A percentile compares a stretch with the other conserved stretches of the same genome.
phyloP scores from a whole-genome alignment of 371 early-diverging fungal species.

The Rhizopus delemar region DNA sequence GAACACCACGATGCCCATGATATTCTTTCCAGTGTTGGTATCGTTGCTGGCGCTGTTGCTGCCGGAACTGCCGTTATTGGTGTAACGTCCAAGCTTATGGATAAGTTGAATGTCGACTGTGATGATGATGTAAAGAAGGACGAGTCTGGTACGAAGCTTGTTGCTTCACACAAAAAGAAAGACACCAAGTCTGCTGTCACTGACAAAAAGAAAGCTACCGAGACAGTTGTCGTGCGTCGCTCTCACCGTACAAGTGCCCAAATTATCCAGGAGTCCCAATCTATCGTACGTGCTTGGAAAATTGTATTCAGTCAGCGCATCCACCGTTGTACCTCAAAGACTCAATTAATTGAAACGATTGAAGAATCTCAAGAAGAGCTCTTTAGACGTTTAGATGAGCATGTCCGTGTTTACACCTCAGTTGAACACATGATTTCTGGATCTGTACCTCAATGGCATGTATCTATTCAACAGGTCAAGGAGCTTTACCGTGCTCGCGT shows the following conservation, averaged over 20 bases:
- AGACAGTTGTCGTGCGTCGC: slow-evolving; percentile 22
- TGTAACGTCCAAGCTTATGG: slow-evolving; percentile 19
- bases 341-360: slow-evolving; percentile 25
- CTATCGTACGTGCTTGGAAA: slow-evolving; percentile 41
- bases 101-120: slow-evolving; percentile 6
- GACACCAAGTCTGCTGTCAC: neutral
- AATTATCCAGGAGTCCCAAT: slow-evolving; percentile 32
- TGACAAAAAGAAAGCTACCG: slow-evolving; percentile 2
- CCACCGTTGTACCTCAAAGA: slow-evolving; percentile 34
- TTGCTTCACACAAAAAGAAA: slow-evolving; percentile 1
- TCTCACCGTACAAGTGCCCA: slow-evolving; percentile 22
- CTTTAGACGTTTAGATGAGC: slow-evolving; percentile 36
- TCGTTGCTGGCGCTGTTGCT: slow-evolving; percentile 23
- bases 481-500: slow-evolving; percentile 38
- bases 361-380: slow-evolving; percentile 36
- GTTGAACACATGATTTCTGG: slow-evolving; percentile 24
- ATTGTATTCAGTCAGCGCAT: slow-evolving; percentile 37
- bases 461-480: slow-evolving; percentile 36
- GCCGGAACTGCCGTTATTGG: slow-evolving; percentile 17
- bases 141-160: no score
- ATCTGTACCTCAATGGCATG: slow-evolving; percentile 31
- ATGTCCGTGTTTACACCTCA: slow-evolving; percentile 31
- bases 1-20: slow-evolving; percentile 13
- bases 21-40: slow-evolving; percentile 24
- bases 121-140: no score